A percentile compares a stretch with the other conserved stretches of the same genome.
Evolutionary conservation across 1,284 basidiomycete species (phyloP).

Genomic region (Fomitopsis schrenkii): DNA sequence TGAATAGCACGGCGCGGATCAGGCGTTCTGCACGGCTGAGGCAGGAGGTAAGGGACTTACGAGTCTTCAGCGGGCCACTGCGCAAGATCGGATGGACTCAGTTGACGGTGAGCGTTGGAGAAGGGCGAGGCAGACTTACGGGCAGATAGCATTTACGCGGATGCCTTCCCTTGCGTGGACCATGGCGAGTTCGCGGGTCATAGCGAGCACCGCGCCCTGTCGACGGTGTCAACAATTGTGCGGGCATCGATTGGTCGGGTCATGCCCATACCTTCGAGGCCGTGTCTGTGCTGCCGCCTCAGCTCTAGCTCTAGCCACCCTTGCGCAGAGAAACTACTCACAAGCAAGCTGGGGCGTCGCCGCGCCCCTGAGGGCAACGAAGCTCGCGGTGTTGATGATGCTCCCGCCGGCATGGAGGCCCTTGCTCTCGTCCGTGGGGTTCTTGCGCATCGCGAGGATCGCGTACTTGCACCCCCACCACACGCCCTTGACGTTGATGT

Average conservation of each 20-base stretch:
- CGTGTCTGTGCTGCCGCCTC: conserved; percentile 53
- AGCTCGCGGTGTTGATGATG: conserved; percentile 97
- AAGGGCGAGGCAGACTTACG: conserved; percentile 49
- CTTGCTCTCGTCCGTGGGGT: conserved; percentile 77
- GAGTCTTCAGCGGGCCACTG: conserved; percentile 89
- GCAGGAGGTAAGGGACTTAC: conserved; percentile 39
- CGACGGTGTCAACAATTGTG: neutral
- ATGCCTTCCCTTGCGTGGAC: conserved; percentile 97
- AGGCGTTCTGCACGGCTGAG: neutral
- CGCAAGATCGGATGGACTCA: conserved; percentile 3
- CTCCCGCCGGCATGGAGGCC: conserved; percentile 84
- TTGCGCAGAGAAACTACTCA: conserved; percentile 38
- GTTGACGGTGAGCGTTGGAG: neutral
- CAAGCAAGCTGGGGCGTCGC: conserved; percentile 96
- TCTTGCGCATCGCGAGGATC: conserved; percentile 92
- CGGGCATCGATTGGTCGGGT: neutral
- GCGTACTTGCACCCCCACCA: conserved; percentile 99
- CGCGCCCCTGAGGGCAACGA: conserved; percentile 90
- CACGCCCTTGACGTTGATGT: conserved; percentile 95
- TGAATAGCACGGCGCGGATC: neutral
- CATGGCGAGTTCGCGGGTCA: conserved; percentile 97
- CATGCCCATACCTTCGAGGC: conserved; percentile 67
- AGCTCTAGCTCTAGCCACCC: neutral
- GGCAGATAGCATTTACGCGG: conserved; percentile 92
- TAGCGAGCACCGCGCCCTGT: conserved; percentile 93